phyloP scores from a whole-genome alignment of 139 green algal genomes.

The Trebouxia sp. region DNA sequence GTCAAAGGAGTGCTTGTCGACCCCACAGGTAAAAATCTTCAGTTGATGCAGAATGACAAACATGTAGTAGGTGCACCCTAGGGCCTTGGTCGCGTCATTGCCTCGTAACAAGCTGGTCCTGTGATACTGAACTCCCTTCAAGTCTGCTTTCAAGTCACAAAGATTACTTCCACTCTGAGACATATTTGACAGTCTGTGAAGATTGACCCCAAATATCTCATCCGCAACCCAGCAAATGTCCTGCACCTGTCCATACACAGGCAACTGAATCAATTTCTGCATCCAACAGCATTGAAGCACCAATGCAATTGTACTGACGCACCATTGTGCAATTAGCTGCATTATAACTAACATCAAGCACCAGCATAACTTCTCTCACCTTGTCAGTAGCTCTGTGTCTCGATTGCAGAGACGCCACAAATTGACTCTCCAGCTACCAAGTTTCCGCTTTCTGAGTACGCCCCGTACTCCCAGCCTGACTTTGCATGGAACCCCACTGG shows the following conservation, averaged over 20 bases:
- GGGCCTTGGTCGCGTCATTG: neutral
- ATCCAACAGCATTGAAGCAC: no score
- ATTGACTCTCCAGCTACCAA: neutral
- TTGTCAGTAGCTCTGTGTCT: neutral
- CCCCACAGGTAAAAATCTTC: neutral
- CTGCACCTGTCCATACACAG: no score
- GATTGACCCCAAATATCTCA: no score
- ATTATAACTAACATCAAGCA: neutral
- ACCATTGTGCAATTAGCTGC: neutral
- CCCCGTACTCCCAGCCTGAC: slow-evolving; percentile 29
- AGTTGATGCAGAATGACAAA: neutral
- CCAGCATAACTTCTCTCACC: neutral
- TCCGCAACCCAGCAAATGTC: no score
- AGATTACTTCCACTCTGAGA: neutral
- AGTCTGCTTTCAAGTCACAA: neutral
- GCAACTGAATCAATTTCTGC: no score
- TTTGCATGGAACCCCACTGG: slow-evolving; percentile 55
- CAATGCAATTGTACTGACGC: no score
- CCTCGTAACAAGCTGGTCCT: neutral
- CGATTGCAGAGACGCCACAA: neutral
- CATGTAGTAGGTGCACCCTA: neutral
- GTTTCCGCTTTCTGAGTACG: slow-evolving; percentile 44
- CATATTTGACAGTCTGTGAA: neutral
- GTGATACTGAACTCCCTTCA: neutral
- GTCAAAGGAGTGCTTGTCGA: slow-evolving; percentile 13